Conservation (phyloP, 768 basidiomycete genomes). For the Cystobasidium tubakii region DNA sequence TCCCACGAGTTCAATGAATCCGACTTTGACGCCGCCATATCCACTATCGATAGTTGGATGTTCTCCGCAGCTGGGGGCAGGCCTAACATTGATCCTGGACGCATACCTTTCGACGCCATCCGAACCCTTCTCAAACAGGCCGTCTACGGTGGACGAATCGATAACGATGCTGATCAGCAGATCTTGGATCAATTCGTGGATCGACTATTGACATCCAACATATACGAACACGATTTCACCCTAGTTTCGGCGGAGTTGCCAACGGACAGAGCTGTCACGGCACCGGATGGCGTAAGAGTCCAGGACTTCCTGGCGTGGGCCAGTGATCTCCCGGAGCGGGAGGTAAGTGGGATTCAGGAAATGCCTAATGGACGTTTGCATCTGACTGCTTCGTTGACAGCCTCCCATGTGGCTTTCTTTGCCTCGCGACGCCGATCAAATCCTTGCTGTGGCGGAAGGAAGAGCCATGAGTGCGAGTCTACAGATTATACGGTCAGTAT, state of each 20-base stretch:
- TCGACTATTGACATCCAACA: conserved; percentile 71
- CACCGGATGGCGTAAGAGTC: conserved; percentile 87
- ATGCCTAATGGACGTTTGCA: neutral
- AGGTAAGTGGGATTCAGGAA: conserved; percentile 18
- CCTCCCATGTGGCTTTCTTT: conserved; percentile 91
- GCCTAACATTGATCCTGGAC: conserved; percentile 82
- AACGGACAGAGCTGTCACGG: conserved; percentile 58
- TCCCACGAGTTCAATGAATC: conserved; percentile 98
- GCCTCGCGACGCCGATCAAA: conserved; percentile 81
- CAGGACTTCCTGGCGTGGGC: conserved; percentile 90
- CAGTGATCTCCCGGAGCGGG: conserved; percentile 76
- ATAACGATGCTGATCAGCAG: conserved; percentile 89
- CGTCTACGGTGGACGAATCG: conserved; percentile 74
- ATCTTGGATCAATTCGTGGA: conserved; percentile 92
- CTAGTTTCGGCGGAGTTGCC: conserved; percentile 61
- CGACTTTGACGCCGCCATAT: conserved; percentile 86
- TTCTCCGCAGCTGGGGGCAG: conserved; percentile 71
- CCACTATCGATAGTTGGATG: conserved; percentile 88
- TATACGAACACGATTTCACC: conserved; percentile 89
- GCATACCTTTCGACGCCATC: conserved; percentile 93
- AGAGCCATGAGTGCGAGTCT: conserved; percentile 76
- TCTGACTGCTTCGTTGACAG: conserved; percentile 48
- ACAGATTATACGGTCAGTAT: conserved; percentile 83
- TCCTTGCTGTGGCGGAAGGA: conserved; percentile 85
- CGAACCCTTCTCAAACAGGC: conserved; percentile 88